Base-by-base conservation (phyloP, 768 basidiomycete genomes). In the Lentinula aciculospora region DNA sequence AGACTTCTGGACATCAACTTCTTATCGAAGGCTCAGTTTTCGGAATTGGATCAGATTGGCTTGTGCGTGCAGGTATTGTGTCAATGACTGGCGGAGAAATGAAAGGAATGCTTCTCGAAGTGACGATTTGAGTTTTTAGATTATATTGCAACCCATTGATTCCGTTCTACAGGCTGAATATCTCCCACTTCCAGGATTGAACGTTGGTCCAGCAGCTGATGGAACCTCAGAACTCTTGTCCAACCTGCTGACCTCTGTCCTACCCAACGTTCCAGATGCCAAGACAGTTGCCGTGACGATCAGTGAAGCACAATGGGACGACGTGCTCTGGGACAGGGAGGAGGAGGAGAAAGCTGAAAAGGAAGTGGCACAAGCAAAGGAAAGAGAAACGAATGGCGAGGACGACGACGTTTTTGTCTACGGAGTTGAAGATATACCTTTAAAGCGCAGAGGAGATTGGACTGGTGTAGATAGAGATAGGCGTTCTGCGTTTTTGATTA, bases 61-160 rank as follows among this genome's bases (percentile, higher is more conserved):
- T 92, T 17, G 85, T 93, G 8, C 79, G 90, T 15, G 82, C 84
- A 32, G 90, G 90, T 8, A 89, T 89, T 68, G 89, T 93, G 36
- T 78, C 83, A 42, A 73, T 90, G 19, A 81, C 86, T 21, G 88
- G 89, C 21, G 89, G 89, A 31, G 82, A 81, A 5, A 76, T 88
- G 3, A 89, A 85, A 65, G 90, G 90, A n/a, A 89, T 93, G 86
- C 75, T 93, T 39, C 74, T 93, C 27, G 90, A 93, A 83, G 90
- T 89, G 50, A 56, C 4, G 19, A 19, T 47, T 57, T 37, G 29
- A 15, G 34, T 51, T 56, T 53, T 37, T n/a, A 32, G 56, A 37
- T 55, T 64, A 31, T 53, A 29, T n/a, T 9, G 13, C 21, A 12
- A 37, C 36, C 3, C 25, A 58, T 39, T 56, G 29, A 40, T 6